Percentiles rank a stretch among this genome's conserved stretches.
These are phyloP conservation scores for Entomortierella beljakovae DNA, from an alignment of 192 early-diverging fungal genomes.

Conservation along the genomic window DNA sequence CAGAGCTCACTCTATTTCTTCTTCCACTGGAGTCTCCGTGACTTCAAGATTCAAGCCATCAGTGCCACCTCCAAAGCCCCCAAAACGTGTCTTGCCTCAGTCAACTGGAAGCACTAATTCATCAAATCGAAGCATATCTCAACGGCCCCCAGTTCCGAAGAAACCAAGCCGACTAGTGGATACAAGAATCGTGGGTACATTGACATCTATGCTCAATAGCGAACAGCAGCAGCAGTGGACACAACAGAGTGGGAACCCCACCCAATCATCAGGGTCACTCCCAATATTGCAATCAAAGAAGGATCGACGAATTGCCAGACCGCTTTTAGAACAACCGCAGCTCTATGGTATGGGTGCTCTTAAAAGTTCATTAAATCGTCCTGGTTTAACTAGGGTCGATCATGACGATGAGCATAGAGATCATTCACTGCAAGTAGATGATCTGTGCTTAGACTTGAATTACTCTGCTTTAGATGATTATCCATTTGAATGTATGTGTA, in stretches of 20 bases:
- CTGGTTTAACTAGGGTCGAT: too few relatives aligned
- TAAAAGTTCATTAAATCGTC: neutral
- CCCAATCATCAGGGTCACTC: neutral
- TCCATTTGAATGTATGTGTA: neutral
- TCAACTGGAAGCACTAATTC: constrained; percentile 45
- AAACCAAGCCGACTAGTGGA: constrained; percentile 21
- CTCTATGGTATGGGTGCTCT: constrained; percentile 25
- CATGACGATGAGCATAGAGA: neutral
- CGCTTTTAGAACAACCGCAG: constrained; percentile 18
- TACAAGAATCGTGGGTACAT: neutral
- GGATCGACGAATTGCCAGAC: constrained; percentile 7
- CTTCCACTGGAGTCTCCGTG: too few relatives aligned
- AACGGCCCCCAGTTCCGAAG: constrained; percentile 38
- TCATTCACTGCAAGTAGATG: neutral
- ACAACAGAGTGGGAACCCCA: neutral
- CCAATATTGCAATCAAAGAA: neutral
- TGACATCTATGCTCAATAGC: neutral
- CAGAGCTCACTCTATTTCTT: too few relatives aligned
- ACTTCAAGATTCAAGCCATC: neutral
- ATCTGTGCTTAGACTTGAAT: neutral
- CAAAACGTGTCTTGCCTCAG: constrained; percentile 31
- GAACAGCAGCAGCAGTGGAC: neutral
- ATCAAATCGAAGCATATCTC: constrained; percentile 19
- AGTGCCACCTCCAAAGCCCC: constrained; percentile 31
- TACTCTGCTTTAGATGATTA: neutral